Evolutionary conservation across 139 green algal species (phyloP).

Genomic region (Medakamo hakoo): DNA sequence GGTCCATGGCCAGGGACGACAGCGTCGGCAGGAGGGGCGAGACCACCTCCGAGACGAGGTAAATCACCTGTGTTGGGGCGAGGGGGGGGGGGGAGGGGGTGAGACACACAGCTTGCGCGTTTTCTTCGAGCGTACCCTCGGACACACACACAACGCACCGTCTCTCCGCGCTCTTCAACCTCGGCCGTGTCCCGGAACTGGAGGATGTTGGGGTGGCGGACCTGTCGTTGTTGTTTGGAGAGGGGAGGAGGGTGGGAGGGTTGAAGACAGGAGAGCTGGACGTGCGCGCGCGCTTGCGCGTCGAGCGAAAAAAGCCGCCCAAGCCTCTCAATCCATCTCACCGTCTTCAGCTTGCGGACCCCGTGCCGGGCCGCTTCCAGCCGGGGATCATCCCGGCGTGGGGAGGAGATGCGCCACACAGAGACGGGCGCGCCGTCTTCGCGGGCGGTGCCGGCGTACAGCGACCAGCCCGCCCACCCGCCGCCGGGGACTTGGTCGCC

Average conservation of each 20-base stretch:
- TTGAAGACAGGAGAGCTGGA: no score
- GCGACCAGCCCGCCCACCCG: conserved; percentile 54
- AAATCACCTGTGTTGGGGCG: no score
- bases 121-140: no score
- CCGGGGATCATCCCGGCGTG: conserved; percentile 30
- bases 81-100: no score
- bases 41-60: conserved; percentile 71
- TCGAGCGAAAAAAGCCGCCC: no score
- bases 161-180: conserved; percentile 44
- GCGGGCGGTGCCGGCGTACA: conserved; percentile 36
- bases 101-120: no score
- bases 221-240: no score
- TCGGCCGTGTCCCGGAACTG: conserved; percentile 64
- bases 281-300: no score
- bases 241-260: no score
- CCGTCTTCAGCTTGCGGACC: conserved; percentile 58
- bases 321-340: conserved; percentile 12
- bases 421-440: conserved; percentile 53
- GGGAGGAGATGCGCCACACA: conserved; percentile 48
- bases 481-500: background rate
- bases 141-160: conserved; percentile 11
- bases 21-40: conserved; percentile 29
- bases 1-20: background rate
- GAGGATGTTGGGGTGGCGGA: conserved; percentile 75
- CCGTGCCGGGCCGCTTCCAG: conserved; percentile 57